phyloP scores from a whole-genome alignment of 2,329 filamentous ascomycete genomes.

The Colletotrichum viniferum region DNA sequence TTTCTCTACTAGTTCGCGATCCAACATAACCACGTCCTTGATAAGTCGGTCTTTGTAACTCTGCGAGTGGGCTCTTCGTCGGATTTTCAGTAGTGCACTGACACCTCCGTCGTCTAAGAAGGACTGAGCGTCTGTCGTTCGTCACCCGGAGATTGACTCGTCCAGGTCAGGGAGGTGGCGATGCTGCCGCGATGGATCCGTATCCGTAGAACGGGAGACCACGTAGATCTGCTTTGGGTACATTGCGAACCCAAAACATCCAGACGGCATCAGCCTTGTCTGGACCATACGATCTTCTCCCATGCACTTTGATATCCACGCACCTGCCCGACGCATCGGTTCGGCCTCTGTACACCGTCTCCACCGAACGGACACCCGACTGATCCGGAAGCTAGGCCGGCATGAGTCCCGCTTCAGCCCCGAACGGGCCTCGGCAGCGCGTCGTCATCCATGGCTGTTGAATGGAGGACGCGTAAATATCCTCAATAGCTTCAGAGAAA shows the following conservation, averaged over 20 bases:
- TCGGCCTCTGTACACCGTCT: neutral
- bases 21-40: neutral
- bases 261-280: neutral
- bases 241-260: neutral
- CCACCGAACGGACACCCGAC: slow-evolving; percentile 10
- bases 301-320: neutral
- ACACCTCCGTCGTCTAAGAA: neutral
- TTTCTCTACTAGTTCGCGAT: neutral
- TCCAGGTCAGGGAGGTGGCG: slow-evolving; percentile 5
- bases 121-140: neutral
- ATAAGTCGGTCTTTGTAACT: neutral
- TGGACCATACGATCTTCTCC: neutral
- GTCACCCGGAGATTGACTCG: neutral
- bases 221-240: neutral
- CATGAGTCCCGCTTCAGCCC: neutral
- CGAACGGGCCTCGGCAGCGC: neutral
- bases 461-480: neutral
- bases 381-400: slow-evolving; percentile 7
- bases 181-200: neutral
- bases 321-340: neutral
- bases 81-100: neutral
- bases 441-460: neutral
- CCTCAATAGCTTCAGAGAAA: neutral
- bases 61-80: neutral
- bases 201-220: neutral